Evolutionary conservation across 306 rosid species (phyloP).

Genomic region (Erythrophleum fordii): DNA sequence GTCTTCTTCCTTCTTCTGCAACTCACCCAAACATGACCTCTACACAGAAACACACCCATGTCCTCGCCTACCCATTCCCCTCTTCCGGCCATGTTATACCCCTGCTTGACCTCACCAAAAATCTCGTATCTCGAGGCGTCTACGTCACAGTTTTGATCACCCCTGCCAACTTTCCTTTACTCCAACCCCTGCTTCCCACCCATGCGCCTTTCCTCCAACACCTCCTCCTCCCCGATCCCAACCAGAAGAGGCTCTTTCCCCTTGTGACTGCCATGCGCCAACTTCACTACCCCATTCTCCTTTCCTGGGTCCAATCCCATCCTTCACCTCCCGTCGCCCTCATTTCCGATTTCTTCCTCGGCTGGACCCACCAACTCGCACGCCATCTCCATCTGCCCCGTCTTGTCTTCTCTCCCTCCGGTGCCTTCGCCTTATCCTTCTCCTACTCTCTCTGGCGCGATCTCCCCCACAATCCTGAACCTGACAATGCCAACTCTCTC

Average conservation of each 20-base stretch:
- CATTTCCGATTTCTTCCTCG: constrained; percentile 57
- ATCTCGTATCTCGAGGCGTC: constrained; percentile 41
- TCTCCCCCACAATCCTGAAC: constrained; percentile 10
- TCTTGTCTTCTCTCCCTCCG: constrained; percentile 52
- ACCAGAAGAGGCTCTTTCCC: constrained; percentile 8
- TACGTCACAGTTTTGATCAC: constrained; percentile 52
- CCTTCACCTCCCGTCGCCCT: constrained; percentile 43
- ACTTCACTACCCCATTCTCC: constrained; percentile 43
- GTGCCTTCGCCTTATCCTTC: constrained; percentile 33
- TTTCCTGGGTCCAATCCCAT: constrained; percentile 45
- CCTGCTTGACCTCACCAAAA: constrained; percentile 39
- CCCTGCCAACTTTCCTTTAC: constrained; percentile 30
- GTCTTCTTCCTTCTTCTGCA: background rate
- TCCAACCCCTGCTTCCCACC: constrained; percentile 40
- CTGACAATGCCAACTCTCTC: background rate
- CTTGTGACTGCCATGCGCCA: constrained; percentile 29
- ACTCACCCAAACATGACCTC: background rate
- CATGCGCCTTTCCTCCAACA: constrained; percentile 46
- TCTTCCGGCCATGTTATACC: constrained; percentile 58
- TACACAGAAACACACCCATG: constrained; percentile 23
- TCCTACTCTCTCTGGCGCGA: constrained; percentile 35
- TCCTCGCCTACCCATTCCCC: constrained; percentile 47
- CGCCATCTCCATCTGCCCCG: constrained; percentile 41
- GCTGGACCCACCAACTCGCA: constrained; percentile 60
- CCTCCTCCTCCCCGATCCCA: constrained; percentile 35